Evolutionary conservation across 225 moss, liverwort and hornwort species (phyloP), one percentile per base, ranked within the genome.

Genomic region (Asterella californica): DNA sequence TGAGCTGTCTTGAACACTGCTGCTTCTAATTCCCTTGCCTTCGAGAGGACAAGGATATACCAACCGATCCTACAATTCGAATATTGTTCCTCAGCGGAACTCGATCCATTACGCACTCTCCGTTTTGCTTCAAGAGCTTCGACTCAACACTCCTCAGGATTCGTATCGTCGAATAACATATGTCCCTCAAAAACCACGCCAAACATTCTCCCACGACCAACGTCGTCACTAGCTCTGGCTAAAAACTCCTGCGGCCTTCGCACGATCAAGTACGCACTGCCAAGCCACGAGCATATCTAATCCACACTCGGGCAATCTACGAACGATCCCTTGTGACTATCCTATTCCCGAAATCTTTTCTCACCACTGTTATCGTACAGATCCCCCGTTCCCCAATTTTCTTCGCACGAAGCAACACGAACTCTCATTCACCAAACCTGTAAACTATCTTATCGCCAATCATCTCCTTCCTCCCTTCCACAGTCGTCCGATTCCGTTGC

Each of bases 281-380:
- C 74, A 50, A 74, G 30, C 17, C 33, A 74, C 15, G 30, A 52
- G 32, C 74, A 74, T 73, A 50, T 29, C 74, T 30, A 53, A 32
- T 49, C 32, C 30, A 46, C 52, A 27, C 52, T 32, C 10, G 32
- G 47, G 30, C 33, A 22, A 53, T 30, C 29, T 74, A 32, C 32
- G 50, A 50, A 32, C 50, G 32, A 67, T 33, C 2, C 2, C 32
- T 53, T 18, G 30, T 50, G 1, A 30, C 74, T 49, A 53, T 74
- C 74, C 53, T 74, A 27, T 74, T 32, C 36, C 52, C 53, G 0
- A 53, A 74, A 53, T 53, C 74, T 22, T 70, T 45, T 45, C 12
- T 24, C 30, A 42, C 30, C 42, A 17, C 65, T 70, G 19, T 45
- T 10, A 9, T 12, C 10, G 37, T 30, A 37, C 38, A 22, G 69